Evolutionary conservation across 2,329 filamentous ascomycete species (phyloP).

Genomic region (Colletotrichum eleusines): DNA sequence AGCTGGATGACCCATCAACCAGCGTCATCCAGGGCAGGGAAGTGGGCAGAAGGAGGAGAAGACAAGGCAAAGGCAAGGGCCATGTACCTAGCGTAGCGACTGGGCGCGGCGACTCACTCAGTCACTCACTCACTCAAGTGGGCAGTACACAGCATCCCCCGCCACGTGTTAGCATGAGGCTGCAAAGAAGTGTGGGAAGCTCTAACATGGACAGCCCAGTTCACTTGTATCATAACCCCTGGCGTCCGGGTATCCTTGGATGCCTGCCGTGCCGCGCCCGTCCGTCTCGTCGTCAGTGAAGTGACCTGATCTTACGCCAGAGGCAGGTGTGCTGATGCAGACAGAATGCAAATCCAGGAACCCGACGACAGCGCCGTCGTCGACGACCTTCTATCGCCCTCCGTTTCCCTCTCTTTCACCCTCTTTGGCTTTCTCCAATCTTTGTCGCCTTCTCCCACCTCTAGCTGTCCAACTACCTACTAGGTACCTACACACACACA

Average conservation of each 20-base stretch:
- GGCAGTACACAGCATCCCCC: conserved; percentile 26
- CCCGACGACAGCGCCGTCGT: background rate
- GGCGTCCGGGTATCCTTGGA: background rate
- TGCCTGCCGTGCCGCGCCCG: conserved; percentile 22
- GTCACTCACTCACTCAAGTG: too few relatives aligned
- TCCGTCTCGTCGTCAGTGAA: background rate
- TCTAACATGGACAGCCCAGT: conserved; percentile 1
- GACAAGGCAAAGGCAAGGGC: background rate
- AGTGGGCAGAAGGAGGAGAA: conserved; percentile 18
- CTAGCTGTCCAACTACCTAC: background rate
- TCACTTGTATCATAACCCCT: conserved; percentile 7
- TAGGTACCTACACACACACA: background rate
- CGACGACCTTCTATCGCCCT: conserved; percentile 27
- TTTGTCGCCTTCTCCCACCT: background rate
- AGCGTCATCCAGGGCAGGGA: conserved; percentile 34
- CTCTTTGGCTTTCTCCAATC: conserved; percentile 4
- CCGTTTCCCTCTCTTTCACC: conserved; percentile 1
- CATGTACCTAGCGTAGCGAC: too few relatives aligned
- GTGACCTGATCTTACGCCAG: conserved; percentile 2
- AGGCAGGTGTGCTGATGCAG: background rate
- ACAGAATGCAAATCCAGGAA: conserved; percentile 1
- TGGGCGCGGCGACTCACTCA: too few relatives aligned
- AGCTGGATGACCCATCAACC: conserved; percentile 34
- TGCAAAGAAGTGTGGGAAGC: background rate
- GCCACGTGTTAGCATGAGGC: conserved; percentile 33